Evolutionary conservation across 2,329 filamentous ascomycete genomes (phyloP), one percentile per base, ranked within the genome.

Genomic region (Pestalotiopsis sp.): DNA sequence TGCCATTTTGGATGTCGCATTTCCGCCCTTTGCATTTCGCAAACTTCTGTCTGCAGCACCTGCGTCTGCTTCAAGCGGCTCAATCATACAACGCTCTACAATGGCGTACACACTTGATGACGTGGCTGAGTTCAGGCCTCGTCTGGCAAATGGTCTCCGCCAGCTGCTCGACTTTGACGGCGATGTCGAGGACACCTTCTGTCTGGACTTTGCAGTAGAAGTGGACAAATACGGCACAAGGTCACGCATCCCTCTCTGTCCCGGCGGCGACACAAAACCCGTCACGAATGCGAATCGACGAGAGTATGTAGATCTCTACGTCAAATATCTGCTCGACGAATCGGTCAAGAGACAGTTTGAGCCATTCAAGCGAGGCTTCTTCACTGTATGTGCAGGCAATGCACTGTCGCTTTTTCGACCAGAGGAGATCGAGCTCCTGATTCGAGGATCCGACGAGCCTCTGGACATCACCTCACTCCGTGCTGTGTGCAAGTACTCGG

Each of bases 301-400:
- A 71, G 94, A 97, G 75, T 98, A 95, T 75, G 94, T 97, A 66
- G 92, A 95, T 73, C 84, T 94, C 2, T 97, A 97, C 77, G 88
- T 97, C 11, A 89, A 90, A 52, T 92, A 95, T 77, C 79, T 95
- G 11, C 88, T 98, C 12, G 94, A 97, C 74, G 90, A 86, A 6
- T 88, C 93, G 0, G 92, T 97, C 1, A 83, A 88, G 52, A 88
- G 93, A 56, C 94, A 97, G 76, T 98, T 97, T 72, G 94, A 97
- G 77, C 94, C 95, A 0, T 98, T 98, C 85, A 96, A 96, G 78
- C 89, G 94, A 67, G 95, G 95, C 0, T 98, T 98, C 80, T 98
- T 94, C 78, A 97, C 93, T 0, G 93, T 97, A 36, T 97, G 94
- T 77, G 93, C 92, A 45, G 93, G 94, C 45, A 97, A 96, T 77